Evolutionary conservation across 805 yeast species (phyloP).

Genomic region (Wickerhamomyces mucosus): DNA sequence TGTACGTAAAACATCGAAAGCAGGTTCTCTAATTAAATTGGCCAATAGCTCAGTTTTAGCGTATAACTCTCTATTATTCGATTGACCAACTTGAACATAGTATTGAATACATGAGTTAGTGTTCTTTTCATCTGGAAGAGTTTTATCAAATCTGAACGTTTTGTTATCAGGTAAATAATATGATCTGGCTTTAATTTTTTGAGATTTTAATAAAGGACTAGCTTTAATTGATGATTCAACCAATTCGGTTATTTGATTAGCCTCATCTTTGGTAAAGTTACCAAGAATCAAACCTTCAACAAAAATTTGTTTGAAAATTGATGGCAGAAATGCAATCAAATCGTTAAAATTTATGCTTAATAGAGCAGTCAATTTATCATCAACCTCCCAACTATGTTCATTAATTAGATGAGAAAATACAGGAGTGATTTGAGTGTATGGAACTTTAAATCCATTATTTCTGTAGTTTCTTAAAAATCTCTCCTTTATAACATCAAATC

Average conservation of each 20-base stretch:
- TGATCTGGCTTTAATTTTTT: constrained; percentile 33
- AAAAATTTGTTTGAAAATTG: constrained; percentile 49
- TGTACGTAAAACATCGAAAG: constrained; percentile 83
- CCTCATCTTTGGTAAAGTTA: constrained; percentile 48
- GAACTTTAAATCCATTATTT: constrained; percentile 65
- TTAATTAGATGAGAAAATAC: constrained; percentile 56
- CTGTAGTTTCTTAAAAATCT: constrained; percentile 50
- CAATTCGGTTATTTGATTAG: constrained; percentile 36
- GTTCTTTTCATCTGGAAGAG: constrained; percentile 56
- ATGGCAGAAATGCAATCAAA: constrained; percentile 39
- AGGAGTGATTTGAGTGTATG: constrained; percentile 68
- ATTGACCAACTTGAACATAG: constrained; percentile 55
- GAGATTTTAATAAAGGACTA: constrained; percentile 32
- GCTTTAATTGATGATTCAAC: constrained; percentile 30
- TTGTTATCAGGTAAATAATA: constrained; percentile 30
- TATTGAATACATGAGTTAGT: constrained; percentile 80
- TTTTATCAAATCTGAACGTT: constrained; percentile 36
- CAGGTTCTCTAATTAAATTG: constrained; percentile 76
- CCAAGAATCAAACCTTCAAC: constrained; percentile 74
- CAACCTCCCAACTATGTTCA: constrained; percentile 58
- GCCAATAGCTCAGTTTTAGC: constrained; percentile 56
- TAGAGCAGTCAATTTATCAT: constrained; percentile 47
- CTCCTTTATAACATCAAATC: constrained; percentile 63
- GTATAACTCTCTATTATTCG: constrained; percentile 33
- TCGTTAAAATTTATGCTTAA: constrained; percentile 38